phyloP scores from a whole-genome alignment of 2,329 filamentous ascomycete genomes.

The Neonectria hederae region DNA sequence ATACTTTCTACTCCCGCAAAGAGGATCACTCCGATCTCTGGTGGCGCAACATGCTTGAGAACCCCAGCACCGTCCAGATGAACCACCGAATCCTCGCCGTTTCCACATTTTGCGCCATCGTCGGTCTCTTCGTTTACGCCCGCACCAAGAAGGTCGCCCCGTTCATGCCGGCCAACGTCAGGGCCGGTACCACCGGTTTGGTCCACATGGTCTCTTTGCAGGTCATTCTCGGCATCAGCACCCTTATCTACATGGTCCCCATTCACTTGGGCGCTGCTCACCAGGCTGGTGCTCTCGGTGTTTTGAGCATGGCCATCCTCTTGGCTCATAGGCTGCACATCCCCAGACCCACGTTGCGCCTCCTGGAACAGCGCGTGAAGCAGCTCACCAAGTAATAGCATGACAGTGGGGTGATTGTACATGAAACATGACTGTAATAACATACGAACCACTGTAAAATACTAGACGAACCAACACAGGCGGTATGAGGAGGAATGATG shows the following conservation, averaged over 20 bases:
- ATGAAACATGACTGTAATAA: conserved; percentile 34
- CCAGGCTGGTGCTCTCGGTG: conserved; percentile 87
- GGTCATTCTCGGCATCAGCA: conserved; percentile 86
- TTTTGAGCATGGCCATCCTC: conserved; percentile 84
- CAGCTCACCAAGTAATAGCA: conserved; percentile 37
- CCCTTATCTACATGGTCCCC: conserved; percentile 93
- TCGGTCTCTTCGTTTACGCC: conserved; percentile 83
- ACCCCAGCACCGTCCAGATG: conserved; percentile 93
- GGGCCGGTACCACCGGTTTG: conserved; percentile 78
- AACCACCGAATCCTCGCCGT: conserved; percentile 94
- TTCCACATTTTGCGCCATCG: conserved; percentile 84
- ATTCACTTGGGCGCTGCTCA: conserved; percentile 88
- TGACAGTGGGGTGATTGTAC: conserved; percentile 26
- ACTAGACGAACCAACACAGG: conserved; percentile 33
- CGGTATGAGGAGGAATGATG: conserved; percentile 23
- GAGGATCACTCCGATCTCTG: conserved; percentile 84
- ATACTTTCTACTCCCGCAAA: conserved; percentile 83
- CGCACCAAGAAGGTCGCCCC: conserved; percentile 68
- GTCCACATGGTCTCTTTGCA: conserved; percentile 86
- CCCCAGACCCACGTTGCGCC: conserved; percentile 69
- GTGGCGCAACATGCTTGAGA: conserved; percentile 98
- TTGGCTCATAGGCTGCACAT: conserved; percentile 81
- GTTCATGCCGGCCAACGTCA: conserved; percentile 70
- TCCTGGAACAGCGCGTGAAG: conserved; percentile 65
- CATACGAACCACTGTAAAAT: conserved; percentile 38